Evolutionary conservation across 1,284 basidiomycete genomes (phyloP).

Genomic region (Puccinia horiana): DNA sequence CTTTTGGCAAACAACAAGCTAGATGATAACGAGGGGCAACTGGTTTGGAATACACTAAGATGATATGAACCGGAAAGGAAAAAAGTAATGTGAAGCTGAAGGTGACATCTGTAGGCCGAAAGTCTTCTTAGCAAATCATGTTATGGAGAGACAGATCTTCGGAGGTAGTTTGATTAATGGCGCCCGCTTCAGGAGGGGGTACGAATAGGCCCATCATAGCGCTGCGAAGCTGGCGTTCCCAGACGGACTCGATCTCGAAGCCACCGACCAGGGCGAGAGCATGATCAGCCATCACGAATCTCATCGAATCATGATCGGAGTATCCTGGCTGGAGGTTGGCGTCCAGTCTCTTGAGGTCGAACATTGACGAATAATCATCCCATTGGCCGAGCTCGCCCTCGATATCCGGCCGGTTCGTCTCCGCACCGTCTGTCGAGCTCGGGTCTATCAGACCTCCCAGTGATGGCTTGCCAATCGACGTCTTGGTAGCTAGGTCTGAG

Average conservation of each 20-base stretch:
- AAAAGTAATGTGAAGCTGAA: too few relatives aligned
- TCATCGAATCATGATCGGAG: constrained; percentile 40
- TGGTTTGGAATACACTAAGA: too few relatives aligned
- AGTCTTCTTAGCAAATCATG: background rate
- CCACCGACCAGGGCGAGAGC: constrained; percentile 46
- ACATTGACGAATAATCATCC: constrained; percentile 42
- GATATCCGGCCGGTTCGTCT: constrained; percentile 30
- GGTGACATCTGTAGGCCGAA: too few relatives aligned
- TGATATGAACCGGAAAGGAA: too few relatives aligned
- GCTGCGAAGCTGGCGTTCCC: constrained; percentile 46
- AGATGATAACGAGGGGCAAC: too few relatives aligned
- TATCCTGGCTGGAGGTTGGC: constrained; percentile 27
- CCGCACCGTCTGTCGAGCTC: background rate
- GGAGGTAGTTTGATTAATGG: constrained; percentile 28
- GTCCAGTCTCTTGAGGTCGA: constrained; percentile 36
- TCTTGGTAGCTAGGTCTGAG: constrained; percentile 37
- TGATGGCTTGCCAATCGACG: constrained; percentile 33
- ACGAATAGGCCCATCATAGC: constrained; percentile 47
- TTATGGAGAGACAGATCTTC: constrained; percentile 27
- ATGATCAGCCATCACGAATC: constrained; percentile 30
- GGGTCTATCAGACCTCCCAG: constrained; percentile 34
- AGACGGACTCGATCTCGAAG: constrained; percentile 41
- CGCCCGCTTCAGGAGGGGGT: constrained; percentile 22
- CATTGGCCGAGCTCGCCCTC: constrained; percentile 34
- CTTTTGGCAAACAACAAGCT: too few relatives aligned